These are phyloP conservation scores for Epichloe scottii DNA, from an alignment of 2,329 filamentous ascomycete genomes.

Conservation along the genomic window DNA sequence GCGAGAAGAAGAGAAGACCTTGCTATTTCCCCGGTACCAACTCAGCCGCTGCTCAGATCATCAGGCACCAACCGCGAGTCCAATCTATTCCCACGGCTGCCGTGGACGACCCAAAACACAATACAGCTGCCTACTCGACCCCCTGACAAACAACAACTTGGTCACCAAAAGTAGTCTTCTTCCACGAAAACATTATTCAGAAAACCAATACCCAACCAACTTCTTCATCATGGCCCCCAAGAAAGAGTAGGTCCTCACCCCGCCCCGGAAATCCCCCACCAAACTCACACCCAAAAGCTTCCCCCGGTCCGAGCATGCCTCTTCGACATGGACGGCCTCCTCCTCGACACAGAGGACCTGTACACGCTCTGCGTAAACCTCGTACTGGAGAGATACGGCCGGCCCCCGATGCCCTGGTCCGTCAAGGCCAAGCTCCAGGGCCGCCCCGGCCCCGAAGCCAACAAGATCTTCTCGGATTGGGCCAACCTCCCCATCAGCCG, in stretches of 20 bases:
- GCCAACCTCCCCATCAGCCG: constrained; percentile 67
- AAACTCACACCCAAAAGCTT: constrained; percentile 35
- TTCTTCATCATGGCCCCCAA: constrained; percentile 26
- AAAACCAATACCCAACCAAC: background rate
- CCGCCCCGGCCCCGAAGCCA: constrained; percentile 40
- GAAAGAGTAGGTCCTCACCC: constrained; percentile 27
- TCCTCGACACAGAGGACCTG: constrained; percentile 84
- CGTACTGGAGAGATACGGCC: constrained; percentile 63
- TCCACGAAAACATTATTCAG: background rate
- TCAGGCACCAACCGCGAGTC: no score
- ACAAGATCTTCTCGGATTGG: constrained; percentile 57
- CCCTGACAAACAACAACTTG: no score
- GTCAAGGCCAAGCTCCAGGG: constrained; percentile 78
- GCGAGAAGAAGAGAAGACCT: no score
- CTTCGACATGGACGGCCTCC: constrained; percentile 97
- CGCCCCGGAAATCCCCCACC: background rate
- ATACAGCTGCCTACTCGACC: no score
- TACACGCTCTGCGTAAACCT: constrained; percentile 79
- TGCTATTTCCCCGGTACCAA: no score
- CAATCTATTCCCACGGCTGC: no score
- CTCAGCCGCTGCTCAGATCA: no score
- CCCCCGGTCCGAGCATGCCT: constrained; percentile 80
- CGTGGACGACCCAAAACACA: no score
- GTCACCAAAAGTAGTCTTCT: background rate
- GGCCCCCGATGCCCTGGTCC: constrained; percentile 72